These are phyloP conservation scores for Botrytis elliptica DNA, from an alignment of 2,329 filamentous ascomycete species.

Conservation along the genomic window DNA sequence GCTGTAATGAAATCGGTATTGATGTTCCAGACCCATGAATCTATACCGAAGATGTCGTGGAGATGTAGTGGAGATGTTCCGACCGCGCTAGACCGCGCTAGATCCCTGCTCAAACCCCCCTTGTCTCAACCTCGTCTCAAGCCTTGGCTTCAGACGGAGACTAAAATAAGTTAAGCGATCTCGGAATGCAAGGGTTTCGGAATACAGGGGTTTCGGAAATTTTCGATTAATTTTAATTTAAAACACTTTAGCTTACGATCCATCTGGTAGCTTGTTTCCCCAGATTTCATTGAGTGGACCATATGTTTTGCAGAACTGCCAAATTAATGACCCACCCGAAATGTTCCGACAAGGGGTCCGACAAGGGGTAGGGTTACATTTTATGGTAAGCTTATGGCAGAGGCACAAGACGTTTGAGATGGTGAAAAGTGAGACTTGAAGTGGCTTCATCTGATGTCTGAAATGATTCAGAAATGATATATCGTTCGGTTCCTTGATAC, in stretches of 20 bases:
- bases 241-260: slow-evolving; percentile 12
- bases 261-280: slow-evolving; percentile 20
- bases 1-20: background rate
- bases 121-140: slow-evolving; percentile 22
- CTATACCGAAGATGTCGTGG: background rate
- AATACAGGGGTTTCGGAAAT: background rate
- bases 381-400: no score
- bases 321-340: background rate
- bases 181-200: background rate
- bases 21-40: background rate
- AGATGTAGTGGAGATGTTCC: background rate
- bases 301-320: background rate
- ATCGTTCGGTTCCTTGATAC: background rate
- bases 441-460: slow-evolving; percentile 17
- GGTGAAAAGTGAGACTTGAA: slow-evolving; percentile 5
- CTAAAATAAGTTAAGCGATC: slow-evolving; percentile 12
- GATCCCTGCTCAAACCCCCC: slow-evolving; percentile 9
- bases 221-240: background rate
- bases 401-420: slow-evolving; percentile 2
- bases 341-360: background rate
- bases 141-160: background rate
- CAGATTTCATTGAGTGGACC: background rate
- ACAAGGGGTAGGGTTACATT: background rate
- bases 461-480: background rate
- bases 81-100: background rate